These are phyloP conservation scores for Thinopyrum obtusiflorum DNA, from an alignment of 202 grass and related monocot species.

Conservation along the genomic window DNA sequence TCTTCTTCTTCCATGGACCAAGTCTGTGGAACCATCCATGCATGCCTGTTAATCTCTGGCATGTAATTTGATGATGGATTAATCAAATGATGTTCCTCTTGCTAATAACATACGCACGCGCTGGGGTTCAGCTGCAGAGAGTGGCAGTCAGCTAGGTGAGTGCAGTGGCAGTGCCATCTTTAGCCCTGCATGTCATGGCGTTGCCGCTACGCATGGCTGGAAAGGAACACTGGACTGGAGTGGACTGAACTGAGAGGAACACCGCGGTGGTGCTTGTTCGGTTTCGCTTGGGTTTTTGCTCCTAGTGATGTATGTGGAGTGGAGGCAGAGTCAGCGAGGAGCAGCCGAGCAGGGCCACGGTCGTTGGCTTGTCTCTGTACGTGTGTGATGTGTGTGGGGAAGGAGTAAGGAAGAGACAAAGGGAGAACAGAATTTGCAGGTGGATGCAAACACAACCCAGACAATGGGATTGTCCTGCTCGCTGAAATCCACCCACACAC, in stretches of 20 bases:
- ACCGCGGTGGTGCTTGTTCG: background rate
- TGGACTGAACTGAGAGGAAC: background rate
- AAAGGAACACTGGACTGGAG: background rate
- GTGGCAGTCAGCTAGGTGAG: background rate
- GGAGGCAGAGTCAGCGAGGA: background rate
- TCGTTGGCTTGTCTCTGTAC: background rate
- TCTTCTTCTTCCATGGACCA: background rate
- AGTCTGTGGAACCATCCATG: too few relatives aligned
- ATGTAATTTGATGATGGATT: background rate
- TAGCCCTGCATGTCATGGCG: background rate
- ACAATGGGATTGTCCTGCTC: background rate
- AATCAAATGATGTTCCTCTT: background rate
- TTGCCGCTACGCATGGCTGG: background rate
- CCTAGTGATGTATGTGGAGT: background rate
- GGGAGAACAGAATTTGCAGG: background rate
- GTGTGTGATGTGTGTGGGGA: background rate
- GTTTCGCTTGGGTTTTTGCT: background rate
- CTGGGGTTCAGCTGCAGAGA: background rate
- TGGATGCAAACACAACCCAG: background rate
- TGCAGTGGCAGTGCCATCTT: background rate
- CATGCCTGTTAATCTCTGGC: too few relatives aligned
- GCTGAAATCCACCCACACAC: background rate
- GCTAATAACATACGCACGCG: background rate
- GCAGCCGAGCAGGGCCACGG: background rate
- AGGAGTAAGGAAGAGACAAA: background rate